Base-by-base conservation (phyloP, 208 protist genomes). In the Trypanosoma platydactyli region DNA sequence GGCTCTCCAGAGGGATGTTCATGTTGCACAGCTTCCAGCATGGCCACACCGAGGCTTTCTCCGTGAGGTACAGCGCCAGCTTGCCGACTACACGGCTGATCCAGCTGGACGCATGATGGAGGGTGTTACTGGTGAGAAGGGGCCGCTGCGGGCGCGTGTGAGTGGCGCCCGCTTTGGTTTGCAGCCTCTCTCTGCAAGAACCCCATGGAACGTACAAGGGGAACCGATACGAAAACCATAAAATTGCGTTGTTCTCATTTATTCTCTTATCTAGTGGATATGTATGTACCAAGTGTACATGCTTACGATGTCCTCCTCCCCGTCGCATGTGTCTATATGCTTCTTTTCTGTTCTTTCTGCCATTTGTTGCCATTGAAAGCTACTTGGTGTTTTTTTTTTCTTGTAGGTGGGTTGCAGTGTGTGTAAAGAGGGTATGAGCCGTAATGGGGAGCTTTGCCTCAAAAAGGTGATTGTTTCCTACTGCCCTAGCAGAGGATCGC, bases 401-500 rank as follows among this genome's bases (percentile, higher is more conserved):
- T 27, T 41, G 18, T 22, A 18, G n/a, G 40, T 44, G 40, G 5
- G 44, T 3, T 22, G n/a, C 16, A 48, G 44, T 16, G 13, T 3
- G 44, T 48, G 12, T n/a, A 12, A 48, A 45, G 35, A 41, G 15
- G 55, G 7, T 29, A 94, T 95, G 89, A 95, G 89, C 61, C 85
- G 89, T 48, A 91, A 88, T 61, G 89, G 89, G 6, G 81, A 90
- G 72, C 68, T 92, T 33, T 89, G 80, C 45, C 64, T 95, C 42
- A 70, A 88, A 67, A 91, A 90, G 65, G 78, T 95, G 40, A 92
- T 95, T 70, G 58, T 95, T 40, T 82, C 83, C 22, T 95, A 95
- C 62, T 84, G 77, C 65, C 78, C 86, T 22, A 82, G 75, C 61
- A 76, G 69, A 16, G 89, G 86, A 24, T 77, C 80, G 6, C 84